Conservation (phyloP, 2,329 filamentous ascomycete genomes). For the Chaetomium strumarium region DNA sequence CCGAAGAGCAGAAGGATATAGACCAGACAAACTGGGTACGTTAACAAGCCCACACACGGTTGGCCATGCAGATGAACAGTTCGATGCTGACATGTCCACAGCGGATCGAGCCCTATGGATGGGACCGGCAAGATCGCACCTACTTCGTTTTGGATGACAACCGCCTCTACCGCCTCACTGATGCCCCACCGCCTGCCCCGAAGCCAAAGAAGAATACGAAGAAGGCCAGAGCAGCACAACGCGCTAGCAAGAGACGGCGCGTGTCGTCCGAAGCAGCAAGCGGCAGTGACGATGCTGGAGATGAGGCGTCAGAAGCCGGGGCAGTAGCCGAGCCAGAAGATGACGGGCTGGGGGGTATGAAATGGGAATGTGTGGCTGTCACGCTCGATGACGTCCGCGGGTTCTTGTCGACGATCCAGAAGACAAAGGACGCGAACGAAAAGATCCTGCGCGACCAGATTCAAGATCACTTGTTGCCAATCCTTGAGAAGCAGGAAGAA, state of each 20-base stretch:
- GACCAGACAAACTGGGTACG: slow-evolving; percentile 82
- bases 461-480: slow-evolving; percentile 71
- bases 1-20: slow-evolving; percentile 72
- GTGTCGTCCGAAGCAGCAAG: slow-evolving; percentile 39
- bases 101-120: slow-evolving; percentile 79
- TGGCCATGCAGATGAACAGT: not conserved
- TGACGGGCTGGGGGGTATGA: slow-evolving; percentile 67
- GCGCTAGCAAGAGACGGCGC: slow-evolving; percentile 69
- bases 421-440: slow-evolving; percentile 78
- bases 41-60: slow-evolving; percentile 31
- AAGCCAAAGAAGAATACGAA: slow-evolving; percentile 61
- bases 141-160: slow-evolving; percentile 95
- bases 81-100: slow-evolving; percentile 26
- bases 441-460: slow-evolving; percentile 68
- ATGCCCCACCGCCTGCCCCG: slow-evolving; percentile 57
- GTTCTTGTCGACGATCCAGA: slow-evolving; percentile 66
- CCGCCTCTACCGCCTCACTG: slow-evolving; percentile 81
- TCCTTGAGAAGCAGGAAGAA: slow-evolving; percentile 74
- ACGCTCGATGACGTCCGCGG: slow-evolving; percentile 69
- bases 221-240: slow-evolving; percentile 55
- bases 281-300: slow-evolving; percentile 34
- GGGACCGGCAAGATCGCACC: slow-evolving; percentile 78
- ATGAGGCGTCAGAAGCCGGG: slow-evolving; percentile 26
- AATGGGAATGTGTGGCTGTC: slow-evolving; percentile 88
- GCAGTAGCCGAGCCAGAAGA: slow-evolving; percentile 38